These are phyloP conservation scores for Epipyxis sp. DNA, from an alignment of 108 stramenopile genomes.

Conservation along the genomic window DNA sequence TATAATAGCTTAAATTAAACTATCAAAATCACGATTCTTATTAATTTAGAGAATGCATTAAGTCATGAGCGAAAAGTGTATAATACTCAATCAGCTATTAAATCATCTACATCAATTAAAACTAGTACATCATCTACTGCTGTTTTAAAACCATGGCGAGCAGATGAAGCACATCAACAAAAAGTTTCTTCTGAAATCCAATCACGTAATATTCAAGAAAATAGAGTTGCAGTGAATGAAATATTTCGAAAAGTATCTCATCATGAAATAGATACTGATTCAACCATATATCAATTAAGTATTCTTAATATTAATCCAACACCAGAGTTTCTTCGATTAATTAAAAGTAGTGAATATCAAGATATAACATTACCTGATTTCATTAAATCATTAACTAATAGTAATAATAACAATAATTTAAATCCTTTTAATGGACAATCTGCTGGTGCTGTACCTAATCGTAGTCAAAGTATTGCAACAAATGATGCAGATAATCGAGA, in stretches of 20 bases:
- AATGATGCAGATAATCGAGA: too few species aligned
- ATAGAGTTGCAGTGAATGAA: not conserved
- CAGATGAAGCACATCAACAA: slow-evolving; percentile 12
- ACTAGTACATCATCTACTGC: not conserved
- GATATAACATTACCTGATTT: not conserved
- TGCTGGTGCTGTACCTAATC: not conserved
- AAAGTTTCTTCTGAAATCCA: slow-evolving; percentile 18
- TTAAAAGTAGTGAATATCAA: not conserved
- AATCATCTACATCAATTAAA: not conserved
- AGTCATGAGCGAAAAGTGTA: slow-evolving; percentile 8
- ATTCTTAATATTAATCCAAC: not conserved
- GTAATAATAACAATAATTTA: not conserved
- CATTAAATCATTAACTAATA: slow-evolving; percentile 1
- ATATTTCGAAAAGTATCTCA: not conserved
- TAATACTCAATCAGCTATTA: not conserved
- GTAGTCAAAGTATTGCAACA: not conserved
- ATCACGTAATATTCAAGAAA: not conserved
- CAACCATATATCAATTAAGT: not conserved
- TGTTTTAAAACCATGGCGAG: slow-evolving; percentile 18
- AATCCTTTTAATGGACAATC: not conserved
- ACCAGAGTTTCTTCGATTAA: not conserved
- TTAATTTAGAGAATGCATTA: too few species aligned
- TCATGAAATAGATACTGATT: not conserved
- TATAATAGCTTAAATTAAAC: slow-evolving; percentile 4
- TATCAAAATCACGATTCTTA: too few species aligned